These are phyloP conservation scores for Penicillium paradoxum DNA, from an alignment of 495 filamentous ascomycete genomes.

Conservation along the genomic window DNA sequence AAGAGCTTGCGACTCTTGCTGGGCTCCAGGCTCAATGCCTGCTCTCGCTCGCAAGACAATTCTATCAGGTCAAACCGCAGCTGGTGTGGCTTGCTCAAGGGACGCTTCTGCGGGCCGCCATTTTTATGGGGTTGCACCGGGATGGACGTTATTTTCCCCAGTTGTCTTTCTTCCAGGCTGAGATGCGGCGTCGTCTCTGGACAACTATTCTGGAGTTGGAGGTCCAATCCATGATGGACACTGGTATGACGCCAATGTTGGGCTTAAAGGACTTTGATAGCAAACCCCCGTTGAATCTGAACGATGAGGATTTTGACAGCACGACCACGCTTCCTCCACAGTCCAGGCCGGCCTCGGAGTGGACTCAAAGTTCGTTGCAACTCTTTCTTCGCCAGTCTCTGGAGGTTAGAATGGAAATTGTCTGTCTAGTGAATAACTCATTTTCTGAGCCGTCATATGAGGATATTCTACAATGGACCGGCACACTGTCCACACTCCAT, in stretches of 20 bases:
- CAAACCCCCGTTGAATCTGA: slow-evolving; percentile 40
- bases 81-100: not conserved
- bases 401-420: not conserved
- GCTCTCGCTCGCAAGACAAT: not conserved
- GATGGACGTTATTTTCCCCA: not conserved
- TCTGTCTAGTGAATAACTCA: not conserved
- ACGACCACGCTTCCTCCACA: no score
- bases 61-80: not conserved
- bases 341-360: not conserved
- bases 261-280: slow-evolving; percentile 49
- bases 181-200: slow-evolving; percentile 53
- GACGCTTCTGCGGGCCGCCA: not conserved
- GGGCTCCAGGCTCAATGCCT: not conserved
- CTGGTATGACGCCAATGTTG: slow-evolving; percentile 48
- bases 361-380: not conserved
- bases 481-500: not conserved
- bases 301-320: slow-evolving; percentile 37
- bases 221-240: slow-evolving; percentile 49
- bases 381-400: not conserved
- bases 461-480: not conserved
- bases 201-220: slow-evolving; percentile 53
- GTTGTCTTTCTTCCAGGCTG: slow-evolving; percentile 3
- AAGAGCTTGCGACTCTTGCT: not conserved
- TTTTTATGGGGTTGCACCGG: not conserved
- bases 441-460: not conserved